These are phyloP conservation scores for Pseudotsuga menziesii DNA, from an alignment of 75 land plant genomes.

Conservation along the genomic window DNA sequence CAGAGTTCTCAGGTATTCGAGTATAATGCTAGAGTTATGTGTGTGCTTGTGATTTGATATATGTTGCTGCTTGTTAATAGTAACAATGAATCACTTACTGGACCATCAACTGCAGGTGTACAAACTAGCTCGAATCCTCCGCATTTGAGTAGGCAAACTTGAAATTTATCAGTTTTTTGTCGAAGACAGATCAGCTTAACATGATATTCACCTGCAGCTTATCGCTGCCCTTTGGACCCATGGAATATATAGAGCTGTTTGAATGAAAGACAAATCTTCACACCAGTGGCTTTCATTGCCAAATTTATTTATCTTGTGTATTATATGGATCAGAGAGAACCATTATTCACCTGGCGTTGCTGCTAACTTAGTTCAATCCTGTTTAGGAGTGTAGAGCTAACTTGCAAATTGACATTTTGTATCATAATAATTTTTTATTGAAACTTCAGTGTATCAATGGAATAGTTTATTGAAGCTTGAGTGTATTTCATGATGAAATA, in stretches of 20 bases:
- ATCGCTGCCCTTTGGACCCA: neutral
- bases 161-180: neutral
- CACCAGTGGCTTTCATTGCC: neutral
- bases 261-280: constrained; percentile 4
- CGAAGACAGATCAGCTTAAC: neutral
- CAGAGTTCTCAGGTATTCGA: constrained; percentile 69
- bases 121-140: constrained; percentile 15
- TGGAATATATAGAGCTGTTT: neutral
- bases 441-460: neutral
- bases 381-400: neutral
- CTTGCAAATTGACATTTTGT: constrained; percentile 3
- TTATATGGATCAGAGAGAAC: neutral
- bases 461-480: no score
- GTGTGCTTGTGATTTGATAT: neutral
- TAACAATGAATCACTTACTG: neutral
- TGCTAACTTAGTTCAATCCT: neutral
- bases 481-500: no score
- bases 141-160: neutral
- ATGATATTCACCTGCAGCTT: neutral
- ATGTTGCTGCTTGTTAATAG: neutral
- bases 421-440: neutral
- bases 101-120: constrained; percentile 11
- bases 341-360: neutral
- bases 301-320: neutral
- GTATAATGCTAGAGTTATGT: constrained; percentile 1